A percentile compares a stretch with the other conserved stretches of the same genome.
Evolutionary conservation across 1,284 basidiomycete species (phyloP).

Genomic region (Moniliella sp.): DNA sequence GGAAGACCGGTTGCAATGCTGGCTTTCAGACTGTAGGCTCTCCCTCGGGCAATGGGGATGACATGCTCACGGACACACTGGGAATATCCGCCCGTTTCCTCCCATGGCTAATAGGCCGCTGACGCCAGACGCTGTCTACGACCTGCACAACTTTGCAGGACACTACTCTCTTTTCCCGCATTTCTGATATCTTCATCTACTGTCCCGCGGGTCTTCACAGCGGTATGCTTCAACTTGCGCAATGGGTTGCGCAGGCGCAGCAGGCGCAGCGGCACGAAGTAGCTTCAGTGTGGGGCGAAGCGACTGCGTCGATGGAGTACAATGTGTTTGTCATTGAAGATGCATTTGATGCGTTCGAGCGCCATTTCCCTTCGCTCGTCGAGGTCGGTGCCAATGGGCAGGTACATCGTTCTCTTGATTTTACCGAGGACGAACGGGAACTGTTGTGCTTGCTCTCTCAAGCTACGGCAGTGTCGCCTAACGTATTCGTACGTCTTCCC

Average conservation of each 20-base stretch:
- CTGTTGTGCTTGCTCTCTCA: constrained; percentile 71
- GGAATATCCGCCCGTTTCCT: no score
- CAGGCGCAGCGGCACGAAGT: constrained; percentile 10
- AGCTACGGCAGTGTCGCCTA: constrained; percentile 52
- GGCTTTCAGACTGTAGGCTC: no score
- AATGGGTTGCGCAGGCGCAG: constrained; percentile 21
- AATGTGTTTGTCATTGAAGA: constrained; percentile 61
- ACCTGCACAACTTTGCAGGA: no score
- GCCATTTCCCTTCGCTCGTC: constrained; percentile 38
- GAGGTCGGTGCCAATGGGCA: constrained; percentile 38
- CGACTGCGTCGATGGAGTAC: constrained; percentile 46
- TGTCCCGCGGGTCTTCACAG: constrained; percentile 33
- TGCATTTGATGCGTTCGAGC: constrained; percentile 41
- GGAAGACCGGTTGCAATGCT: no score
- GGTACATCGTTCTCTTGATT: constrained; percentile 36
- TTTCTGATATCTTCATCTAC: constrained; percentile 72
- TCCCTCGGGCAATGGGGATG: no score
- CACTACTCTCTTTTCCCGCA: no score
- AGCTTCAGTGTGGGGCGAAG: constrained; percentile 39
- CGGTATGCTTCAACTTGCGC: constrained; percentile 14
- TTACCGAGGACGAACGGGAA: constrained; percentile 48
- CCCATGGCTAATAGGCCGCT: no score
- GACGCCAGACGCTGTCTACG: no score
- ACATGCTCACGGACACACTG: no score
- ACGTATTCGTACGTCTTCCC: constrained; percentile 40